phyloP scores from a whole-genome alignment of 352 stramenopile species.

The Phytophthora pisi region DNA sequence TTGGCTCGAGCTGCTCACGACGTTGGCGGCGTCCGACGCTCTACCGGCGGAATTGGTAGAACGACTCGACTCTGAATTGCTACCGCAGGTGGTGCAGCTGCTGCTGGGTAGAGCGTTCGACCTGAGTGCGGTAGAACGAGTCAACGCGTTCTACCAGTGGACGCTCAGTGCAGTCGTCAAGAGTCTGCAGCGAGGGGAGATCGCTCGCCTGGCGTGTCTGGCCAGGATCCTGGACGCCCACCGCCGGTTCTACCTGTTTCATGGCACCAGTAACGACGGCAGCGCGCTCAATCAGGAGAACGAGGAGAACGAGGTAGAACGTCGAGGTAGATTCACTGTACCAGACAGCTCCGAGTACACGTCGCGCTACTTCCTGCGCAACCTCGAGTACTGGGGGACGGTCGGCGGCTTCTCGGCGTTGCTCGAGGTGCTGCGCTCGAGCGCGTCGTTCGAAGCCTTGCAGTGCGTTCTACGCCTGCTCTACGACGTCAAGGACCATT shows the following conservation, averaged over 20 bases:
- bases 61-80: constrained; percentile 55
- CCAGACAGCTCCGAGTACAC: constrained; percentile 16
- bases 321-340: constrained; percentile 14
- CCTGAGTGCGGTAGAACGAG: constrained; percentile 25
- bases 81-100: constrained; percentile 65
- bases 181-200: constrained; percentile 44
- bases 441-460: constrained; percentile 56
- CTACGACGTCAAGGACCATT: constrained; percentile 67
- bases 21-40: constrained; percentile 19
- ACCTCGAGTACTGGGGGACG: constrained; percentile 61
- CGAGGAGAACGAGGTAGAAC: neutral
- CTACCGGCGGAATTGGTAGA: constrained; percentile 20
- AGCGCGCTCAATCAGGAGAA: neutral
- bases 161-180: constrained; percentile 38
- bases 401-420: constrained; percentile 62
- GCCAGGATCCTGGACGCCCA: constrained; percentile 64
- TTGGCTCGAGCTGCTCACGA: constrained; percentile 39
- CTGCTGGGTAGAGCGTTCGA: constrained; percentile 48
- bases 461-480: constrained; percentile 61
- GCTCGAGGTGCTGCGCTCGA: constrained; percentile 42
- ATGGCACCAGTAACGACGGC: constrained; percentile 17
- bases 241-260: constrained; percentile 62
- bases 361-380: constrained; percentile 49
- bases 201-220: constrained; percentile 49
- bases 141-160: constrained; percentile 62